These are phyloP conservation scores for Sugiyamaella neomexicana DNA, from an alignment of 1,139 yeast species.

Conservation along the genomic window DNA sequence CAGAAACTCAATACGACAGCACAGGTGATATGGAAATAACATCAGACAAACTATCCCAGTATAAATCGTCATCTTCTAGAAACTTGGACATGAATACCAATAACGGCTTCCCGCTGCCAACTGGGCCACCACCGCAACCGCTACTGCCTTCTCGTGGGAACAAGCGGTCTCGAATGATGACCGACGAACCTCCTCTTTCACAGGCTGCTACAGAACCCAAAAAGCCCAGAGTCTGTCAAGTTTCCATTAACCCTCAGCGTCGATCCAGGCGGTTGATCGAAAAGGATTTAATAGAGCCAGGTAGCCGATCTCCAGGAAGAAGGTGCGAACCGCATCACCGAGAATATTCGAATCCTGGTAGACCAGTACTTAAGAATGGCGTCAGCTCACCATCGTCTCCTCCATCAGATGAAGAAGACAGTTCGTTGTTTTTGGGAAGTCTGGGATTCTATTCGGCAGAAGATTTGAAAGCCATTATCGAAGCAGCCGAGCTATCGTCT, in stretches of 20 bases:
- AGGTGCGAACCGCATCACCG: slow-evolving; percentile 30
- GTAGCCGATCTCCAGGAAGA: slow-evolving; percentile 27
- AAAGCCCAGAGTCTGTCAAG: not conserved
- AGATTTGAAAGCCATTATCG: slow-evolving; percentile 19
- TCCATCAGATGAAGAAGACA: not conserved
- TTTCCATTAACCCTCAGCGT: slow-evolving; percentile 17
- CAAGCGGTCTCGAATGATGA: not conserved
- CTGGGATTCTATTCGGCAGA: slow-evolving; percentile 33
- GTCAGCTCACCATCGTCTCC: not conserved
- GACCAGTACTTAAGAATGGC: slow-evolving; percentile 24
- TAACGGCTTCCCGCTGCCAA: not conserved
- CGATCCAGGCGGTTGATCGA: slow-evolving; percentile 25
- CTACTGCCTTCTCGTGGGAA: not conserved
- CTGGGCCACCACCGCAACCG: not conserved
- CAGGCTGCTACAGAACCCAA: not conserved
- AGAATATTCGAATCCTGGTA: slow-evolving; percentile 18
- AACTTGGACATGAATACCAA: not conserved
- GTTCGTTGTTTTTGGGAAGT: not conserved
- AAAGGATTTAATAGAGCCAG: slow-evolving; percentile 20
- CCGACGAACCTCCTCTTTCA: not conserved
- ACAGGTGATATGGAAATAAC: not conserved
- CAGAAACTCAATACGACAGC: not conserved
- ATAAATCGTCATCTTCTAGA: not conserved
- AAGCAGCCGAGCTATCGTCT: not conserved
- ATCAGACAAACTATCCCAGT: not conserved